Percentiles rank a stretch among this genome's conserved stretches.
Evolutionary conservation across 805 yeast genomes (phyloP).

Genomic region (Cyberlindnera maritima): DNA sequence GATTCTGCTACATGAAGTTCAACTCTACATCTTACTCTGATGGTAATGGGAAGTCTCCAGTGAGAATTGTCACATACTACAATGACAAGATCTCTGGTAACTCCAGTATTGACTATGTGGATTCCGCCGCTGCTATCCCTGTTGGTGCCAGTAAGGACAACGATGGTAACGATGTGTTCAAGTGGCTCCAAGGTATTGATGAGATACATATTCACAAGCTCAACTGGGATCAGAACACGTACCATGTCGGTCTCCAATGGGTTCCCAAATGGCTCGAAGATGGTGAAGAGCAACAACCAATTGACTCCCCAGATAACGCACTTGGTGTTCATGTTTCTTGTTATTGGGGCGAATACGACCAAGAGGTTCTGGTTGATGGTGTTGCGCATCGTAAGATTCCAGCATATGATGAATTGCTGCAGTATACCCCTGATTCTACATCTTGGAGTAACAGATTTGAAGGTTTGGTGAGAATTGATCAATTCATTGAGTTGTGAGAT

Average conservation of each 20-base stretch:
- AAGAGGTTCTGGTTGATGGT: constrained; percentile 38
- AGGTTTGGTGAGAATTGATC: constrained; percentile 64
- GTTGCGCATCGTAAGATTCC: constrained; percentile 48
- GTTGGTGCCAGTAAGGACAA: constrained; percentile 31
- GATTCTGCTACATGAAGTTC: constrained; percentile 64
- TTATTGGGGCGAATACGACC: constrained; percentile 74
- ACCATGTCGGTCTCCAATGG: constrained; percentile 74
- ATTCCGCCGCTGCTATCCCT: constrained; percentile 9
- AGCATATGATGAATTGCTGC: constrained; percentile 66
- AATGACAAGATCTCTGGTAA: constrained; percentile 28
- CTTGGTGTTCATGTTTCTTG: constrained; percentile 64
- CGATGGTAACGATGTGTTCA: constrained; percentile 46
- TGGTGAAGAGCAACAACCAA: constrained; percentile 30
- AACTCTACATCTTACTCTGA: constrained; percentile 42
- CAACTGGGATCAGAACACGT: constrained; percentile 50
- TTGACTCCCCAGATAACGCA: constrained; percentile 31
- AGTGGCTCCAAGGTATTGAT: constrained; percentile 61
- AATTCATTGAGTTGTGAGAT: constrained; percentile 42
- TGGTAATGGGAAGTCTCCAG: constrained; percentile 48
- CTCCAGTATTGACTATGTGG: constrained; percentile 5
- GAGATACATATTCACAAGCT: constrained; percentile 62
- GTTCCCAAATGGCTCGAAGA: constrained; percentile 54
- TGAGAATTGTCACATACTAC: constrained; percentile 57
- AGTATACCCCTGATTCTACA: constrained; percentile 63
- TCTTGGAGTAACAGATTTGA: constrained; percentile 62